Evolutionary conservation across 192 early-diverging fungal genomes (phyloP).

Genomic region (Neocallimastix lanati): DNA sequence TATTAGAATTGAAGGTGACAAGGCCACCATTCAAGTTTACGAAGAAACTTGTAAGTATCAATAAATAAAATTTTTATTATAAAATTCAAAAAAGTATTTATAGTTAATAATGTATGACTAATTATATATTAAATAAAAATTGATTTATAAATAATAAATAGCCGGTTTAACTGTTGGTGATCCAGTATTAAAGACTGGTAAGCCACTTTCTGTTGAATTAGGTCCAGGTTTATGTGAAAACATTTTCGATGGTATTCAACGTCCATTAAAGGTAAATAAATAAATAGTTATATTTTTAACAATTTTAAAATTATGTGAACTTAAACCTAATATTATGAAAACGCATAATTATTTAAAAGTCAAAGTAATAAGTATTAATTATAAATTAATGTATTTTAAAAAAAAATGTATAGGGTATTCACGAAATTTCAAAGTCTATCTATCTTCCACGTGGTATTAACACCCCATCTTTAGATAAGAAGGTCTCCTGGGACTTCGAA

Average conservation of each 20-base stretch:
- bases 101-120: too few relatives aligned
- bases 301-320: too few relatives aligned
- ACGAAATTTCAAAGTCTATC: slow-evolving; percentile 85
- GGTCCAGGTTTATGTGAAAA: slow-evolving; percentile 82
- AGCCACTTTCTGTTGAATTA: slow-evolving; percentile 94
- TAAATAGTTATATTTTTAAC: too few relatives aligned
- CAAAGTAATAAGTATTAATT: too few relatives aligned
- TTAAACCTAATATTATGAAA: too few relatives aligned
- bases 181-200: slow-evolving; percentile 93
- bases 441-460: slow-evolving; percentile 98
- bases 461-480: slow-evolving; percentile 90
- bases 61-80: too few relatives aligned
- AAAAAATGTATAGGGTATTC: slow-evolving; percentile 76
- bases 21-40: slow-evolving; percentile 99
- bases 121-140: too few relatives aligned
- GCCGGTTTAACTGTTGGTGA: slow-evolving; percentile 97
- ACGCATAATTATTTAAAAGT: too few relatives aligned
- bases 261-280: slow-evolving; percentile 71
- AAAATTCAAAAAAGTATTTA: too few relatives aligned
- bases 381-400: too few relatives aligned
- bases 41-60: slow-evolving; percentile 75
- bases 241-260: slow-evolving; percentile 99
- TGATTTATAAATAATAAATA: too few relatives aligned
- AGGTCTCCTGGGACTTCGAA: slow-evolving; percentile 82
- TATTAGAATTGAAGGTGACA: slow-evolving; percentile 96